Evolutionary conservation across 1,139 yeast species (phyloP).

Genomic region (Pichiaceae sp.): DNA sequence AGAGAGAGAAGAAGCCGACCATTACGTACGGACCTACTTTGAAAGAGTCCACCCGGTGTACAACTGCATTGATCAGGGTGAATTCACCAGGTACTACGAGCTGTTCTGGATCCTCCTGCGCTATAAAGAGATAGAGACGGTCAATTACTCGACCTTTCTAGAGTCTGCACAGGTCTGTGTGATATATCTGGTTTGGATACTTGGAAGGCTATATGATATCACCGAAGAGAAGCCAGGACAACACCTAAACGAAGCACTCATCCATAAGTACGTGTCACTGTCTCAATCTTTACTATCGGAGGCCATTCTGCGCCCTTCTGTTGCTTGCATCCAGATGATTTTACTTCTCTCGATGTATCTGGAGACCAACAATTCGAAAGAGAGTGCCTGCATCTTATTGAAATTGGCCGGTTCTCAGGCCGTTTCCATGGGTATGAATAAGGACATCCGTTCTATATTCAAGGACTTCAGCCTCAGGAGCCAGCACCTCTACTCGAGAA

Average conservation of each 20-base stretch:
- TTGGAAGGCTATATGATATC: slow-evolving; percentile 1
- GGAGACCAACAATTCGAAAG: slow-evolving; percentile 1
- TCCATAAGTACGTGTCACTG: neutral
- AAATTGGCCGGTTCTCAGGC: slow-evolving; percentile 4
- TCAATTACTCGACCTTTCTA: neutral
- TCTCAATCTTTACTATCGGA: slow-evolving; percentile 1
- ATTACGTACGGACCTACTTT: slow-evolving; percentile 1
- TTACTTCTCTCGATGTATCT: slow-evolving; percentile 1
- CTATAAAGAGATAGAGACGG: neutral
- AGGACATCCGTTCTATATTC: slow-evolving; percentile 1
- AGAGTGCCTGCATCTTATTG: slow-evolving; percentile 2
- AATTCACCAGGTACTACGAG: slow-evolving; percentile 2
- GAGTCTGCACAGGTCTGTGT: neutral
- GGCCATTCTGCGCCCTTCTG: slow-evolving; percentile 2
- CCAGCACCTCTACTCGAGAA: neutral
- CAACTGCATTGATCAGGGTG: slow-evolving; percentile 2
- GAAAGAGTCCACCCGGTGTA: slow-evolving; percentile 2
- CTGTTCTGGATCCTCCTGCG: slow-evolving; percentile 2
- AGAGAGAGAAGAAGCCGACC: slow-evolving; percentile 2
- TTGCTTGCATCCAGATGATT: slow-evolving; percentile 2
- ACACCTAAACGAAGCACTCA: neutral
- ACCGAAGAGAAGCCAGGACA: neutral
- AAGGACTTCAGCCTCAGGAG: neutral
- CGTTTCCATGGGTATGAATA: slow-evolving; percentile 3
- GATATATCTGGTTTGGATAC: slow-evolving; percentile 3